Evolutionary conservation across 148 eudicot species (phyloP).

Genomic region (Vaccinium corymbosum): DNA sequence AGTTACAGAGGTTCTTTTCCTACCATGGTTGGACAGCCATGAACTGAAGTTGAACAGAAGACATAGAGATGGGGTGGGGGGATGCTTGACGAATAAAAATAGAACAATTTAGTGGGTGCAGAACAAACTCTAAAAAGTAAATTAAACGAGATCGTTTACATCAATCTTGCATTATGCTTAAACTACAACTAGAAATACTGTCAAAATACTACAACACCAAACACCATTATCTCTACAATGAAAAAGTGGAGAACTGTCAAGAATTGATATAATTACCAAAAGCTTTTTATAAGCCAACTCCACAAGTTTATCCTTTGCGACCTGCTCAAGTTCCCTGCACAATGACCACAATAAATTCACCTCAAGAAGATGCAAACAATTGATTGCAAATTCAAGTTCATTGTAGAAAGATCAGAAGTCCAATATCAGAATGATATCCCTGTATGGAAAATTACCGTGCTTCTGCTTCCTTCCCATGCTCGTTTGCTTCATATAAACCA

Average conservation of each 20-base stretch:
- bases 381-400: neutral
- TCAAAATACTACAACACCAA: neutral
- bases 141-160: neutral
- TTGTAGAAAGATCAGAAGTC: slow-evolving; percentile 4
- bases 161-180: neutral
- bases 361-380: neutral
- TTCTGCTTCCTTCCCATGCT: slow-evolving; percentile 40
- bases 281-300: slow-evolving; percentile 74
- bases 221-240: neutral
- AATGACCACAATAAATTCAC: slow-evolving; percentile 11
- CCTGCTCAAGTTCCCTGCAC: slow-evolving; percentile 68
- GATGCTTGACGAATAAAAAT: neutral
- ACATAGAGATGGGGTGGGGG: neutral
- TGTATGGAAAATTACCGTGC: slow-evolving; percentile 40
- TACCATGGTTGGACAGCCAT: neutral
- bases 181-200: neutral
- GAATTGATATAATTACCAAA: slow-evolving; percentile 42
- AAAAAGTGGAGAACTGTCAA: neutral
- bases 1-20: neutral
- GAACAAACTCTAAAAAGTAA: neutral
- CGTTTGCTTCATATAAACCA: slow-evolving; percentile 40
- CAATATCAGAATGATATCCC: neutral
- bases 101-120: neutral
- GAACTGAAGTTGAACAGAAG: neutral
- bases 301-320: slow-evolving; percentile 66